Evolutionary conservation across 1,284 basidiomycete species (phyloP), one percentile per base, ranked within the genome.

Genomic region (Trichosporon faecale): DNA sequence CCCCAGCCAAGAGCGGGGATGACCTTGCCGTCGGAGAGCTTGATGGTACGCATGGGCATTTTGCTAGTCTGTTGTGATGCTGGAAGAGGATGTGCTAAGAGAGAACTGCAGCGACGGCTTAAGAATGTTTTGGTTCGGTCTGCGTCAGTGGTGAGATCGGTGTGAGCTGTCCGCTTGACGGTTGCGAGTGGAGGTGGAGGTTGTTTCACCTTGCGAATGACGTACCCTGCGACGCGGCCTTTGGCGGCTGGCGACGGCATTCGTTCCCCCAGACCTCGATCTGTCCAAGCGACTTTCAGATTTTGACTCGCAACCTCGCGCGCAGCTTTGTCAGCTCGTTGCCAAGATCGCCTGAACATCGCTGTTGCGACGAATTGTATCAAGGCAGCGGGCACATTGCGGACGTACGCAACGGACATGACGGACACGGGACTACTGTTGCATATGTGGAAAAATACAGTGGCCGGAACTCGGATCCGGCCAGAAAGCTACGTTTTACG

Each of bases 1-100:
- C 76, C 79, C 79, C 79, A 80, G 0, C 72, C 78, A 40, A 80
- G 46, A n/a, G 77, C 75, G 29, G 79, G 80, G 65, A 81, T 77
- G 14, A 23, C 11, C 68, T 77, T 80, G 63, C 78, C 79, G 66
- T 81, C 78, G 25, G 69, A 72, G 31, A 81, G 74, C 25, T 66
- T 69, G 72, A 80, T 74, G 7, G 73, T 77, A 71, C 76, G 75
- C 27, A 33, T 14, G 21, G 35, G 21, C 44, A 40, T 40, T 4
- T 23, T 40, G 4, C n/a, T 9, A 5, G 23, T 5, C 16, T 46
- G 11, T 14, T n/a, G 8, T 31, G 27, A 31, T 9, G 14, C 2
- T 18, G 12, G 57, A 61, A n/a, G 57, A 31, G 8, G 27, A 31
- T 33, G 16, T 21, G 4, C 29, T 5, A n/a, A 6, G 57, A 31